Evolutionary conservation across 352 stramenopile genomes (phyloP), one percentile per base, ranked within the genome.

Genomic region (Aphanomyces cochlioides): DNA sequence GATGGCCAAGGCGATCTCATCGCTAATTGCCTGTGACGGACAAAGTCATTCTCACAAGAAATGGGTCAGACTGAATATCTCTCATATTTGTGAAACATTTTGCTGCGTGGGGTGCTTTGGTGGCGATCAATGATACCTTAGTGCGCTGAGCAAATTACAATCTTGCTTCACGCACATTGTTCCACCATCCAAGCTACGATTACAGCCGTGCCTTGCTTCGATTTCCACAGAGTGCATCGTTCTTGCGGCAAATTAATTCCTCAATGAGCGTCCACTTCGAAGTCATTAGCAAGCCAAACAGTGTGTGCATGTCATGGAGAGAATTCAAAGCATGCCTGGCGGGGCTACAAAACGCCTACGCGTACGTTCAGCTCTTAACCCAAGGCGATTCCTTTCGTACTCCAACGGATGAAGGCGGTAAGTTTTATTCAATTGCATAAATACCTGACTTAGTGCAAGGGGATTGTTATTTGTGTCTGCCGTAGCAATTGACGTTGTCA

Each of bases 371-470:
- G 47, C 28, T 95, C 0, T 73, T 79, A 17, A 85, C 87, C n/a
- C 84, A 95, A 63, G 85, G 84, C 10, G 75, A 89, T 43, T 45
- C 76, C 4, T 90, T 89, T 60, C 69, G 77, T 1, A 92, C 87
- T 1, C 64, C 64, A 10, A 73, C 90, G 0, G 76, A 86, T 40
- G 74, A 74, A 43, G 77, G 74, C 4, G 85, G 78, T 53, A 72
- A 75, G 0, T 89, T 78, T 40, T 79, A 28, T 28, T 28, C 28
- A n/a, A n/a, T n/a, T n/a, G n/a, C n/a, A n/a, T n/a, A n/a, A n/a
- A n/a, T n/a, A n/a, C n/a, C n/a, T n/a, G n/a, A n/a, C n/a, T n/a
- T n/a, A n/a, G n/a, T n/a, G n/a, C 28, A 28, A 28, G 28, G 28
- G 28, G 28, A 28, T 28, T 28, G 28, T 28, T 28, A 2, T 28